Evolutionary conservation across 129 eudicot species (phyloP).

Genomic region (Lonicera japonica): DNA sequence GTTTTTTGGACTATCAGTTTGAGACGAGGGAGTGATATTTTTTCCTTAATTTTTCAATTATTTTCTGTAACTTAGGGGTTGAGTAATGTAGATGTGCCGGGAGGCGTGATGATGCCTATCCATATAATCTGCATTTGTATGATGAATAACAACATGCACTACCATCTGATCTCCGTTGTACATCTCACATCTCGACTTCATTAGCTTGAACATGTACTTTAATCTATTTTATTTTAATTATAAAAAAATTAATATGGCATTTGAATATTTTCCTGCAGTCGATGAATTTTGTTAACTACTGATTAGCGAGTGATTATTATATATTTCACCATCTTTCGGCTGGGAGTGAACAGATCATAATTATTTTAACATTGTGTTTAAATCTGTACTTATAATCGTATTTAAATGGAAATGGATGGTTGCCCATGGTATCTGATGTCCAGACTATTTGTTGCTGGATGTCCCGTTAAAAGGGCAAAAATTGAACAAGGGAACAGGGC

Average conservation of each 20-base stretch:
- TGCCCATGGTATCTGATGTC: conserved; percentile 6
- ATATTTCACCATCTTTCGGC: conserved; percentile 24
- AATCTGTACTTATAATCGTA: background rate
- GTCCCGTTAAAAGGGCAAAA: conserved; percentile 1
- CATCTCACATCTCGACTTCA: no score
- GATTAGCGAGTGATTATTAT: conserved; percentile 15
- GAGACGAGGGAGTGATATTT: no score
- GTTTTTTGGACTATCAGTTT: no score
- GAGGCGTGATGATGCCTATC: conserved; percentile 11
- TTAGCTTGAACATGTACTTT: no score
- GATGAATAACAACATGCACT: conserved; percentile 18
- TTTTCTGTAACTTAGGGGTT: background rate
- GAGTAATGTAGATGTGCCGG: background rate
- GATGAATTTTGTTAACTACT: conserved; percentile 8
- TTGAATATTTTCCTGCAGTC: background rate
- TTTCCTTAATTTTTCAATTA: background rate
- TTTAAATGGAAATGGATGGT: background rate
- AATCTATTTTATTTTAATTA: no score
- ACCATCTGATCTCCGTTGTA: conserved; percentile 6
- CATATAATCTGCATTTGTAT: conserved; percentile 5
- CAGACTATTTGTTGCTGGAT: conserved; percentile 7
- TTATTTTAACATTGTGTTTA: background rate
- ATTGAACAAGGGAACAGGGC: background rate
- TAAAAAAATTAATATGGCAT: background rate
- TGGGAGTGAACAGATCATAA: conserved; percentile 4